phyloP scores from a whole-genome alignment of 192 early-diverging fungal genomes.

The Mortierella claussenii region DNA sequence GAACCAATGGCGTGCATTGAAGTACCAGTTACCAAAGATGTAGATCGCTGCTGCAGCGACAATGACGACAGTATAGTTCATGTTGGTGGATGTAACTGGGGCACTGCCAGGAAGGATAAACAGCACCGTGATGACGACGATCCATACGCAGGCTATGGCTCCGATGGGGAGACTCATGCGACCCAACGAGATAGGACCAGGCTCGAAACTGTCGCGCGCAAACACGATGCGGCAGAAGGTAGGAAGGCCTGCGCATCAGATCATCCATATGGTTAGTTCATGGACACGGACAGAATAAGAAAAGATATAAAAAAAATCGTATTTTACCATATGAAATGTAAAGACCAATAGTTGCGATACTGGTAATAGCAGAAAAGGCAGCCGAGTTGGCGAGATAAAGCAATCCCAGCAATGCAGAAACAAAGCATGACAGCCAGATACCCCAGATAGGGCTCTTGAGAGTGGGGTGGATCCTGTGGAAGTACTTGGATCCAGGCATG shows the following conservation, averaged over 20 bases:
- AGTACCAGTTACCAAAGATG: slow-evolving; percentile 55
- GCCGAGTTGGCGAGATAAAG: slow-evolving; percentile 46
- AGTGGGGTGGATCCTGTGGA: slow-evolving; percentile 50
- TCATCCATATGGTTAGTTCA: neutral
- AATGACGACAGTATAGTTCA: slow-evolving; percentile 60
- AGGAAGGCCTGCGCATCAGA: slow-evolving; percentile 25
- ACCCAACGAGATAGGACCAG: slow-evolving; percentile 55
- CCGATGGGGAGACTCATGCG: slow-evolving; percentile 45
- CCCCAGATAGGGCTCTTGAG: slow-evolving; percentile 51
- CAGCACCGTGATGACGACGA: slow-evolving; percentile 53
- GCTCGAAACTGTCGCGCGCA: slow-evolving; percentile 41
- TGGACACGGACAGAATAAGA: neutral
- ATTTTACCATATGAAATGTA: slow-evolving; percentile 59
- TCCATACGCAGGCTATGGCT: slow-evolving; percentile 54
- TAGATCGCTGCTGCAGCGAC: slow-evolving; percentile 42
- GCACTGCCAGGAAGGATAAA: slow-evolving; percentile 45
- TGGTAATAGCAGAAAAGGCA: slow-evolving; percentile 59
- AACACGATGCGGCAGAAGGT: slow-evolving; percentile 56
- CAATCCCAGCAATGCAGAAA: slow-evolving; percentile 53
- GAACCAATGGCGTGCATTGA: slow-evolving; percentile 54
- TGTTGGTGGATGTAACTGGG: slow-evolving; percentile 47
- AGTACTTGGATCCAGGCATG: slow-evolving; percentile 55
- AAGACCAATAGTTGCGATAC: slow-evolving; percentile 56
- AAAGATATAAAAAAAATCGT: neutral
- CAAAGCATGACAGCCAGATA: slow-evolving; percentile 40